Conservation (phyloP, 2,329 filamentous ascomycete species). For the Aspergillus japonicus region DNA sequence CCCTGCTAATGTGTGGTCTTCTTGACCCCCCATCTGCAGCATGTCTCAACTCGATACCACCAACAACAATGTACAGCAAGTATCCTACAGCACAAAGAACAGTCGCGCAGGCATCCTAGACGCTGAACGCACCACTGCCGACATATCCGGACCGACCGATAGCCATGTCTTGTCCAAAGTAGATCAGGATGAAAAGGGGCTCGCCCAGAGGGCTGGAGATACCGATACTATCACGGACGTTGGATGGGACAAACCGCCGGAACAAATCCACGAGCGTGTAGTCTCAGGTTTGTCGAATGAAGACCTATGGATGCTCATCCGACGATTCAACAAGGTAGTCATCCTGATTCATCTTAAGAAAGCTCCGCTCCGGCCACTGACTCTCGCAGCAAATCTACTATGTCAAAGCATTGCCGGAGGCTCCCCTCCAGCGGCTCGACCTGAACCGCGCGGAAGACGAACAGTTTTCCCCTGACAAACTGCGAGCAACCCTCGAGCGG, state of each 20-base stretch:
- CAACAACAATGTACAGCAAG: not conserved
- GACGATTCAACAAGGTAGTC: constrained; percentile 69
- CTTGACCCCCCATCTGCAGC: not conserved
- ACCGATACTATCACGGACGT: constrained; percentile 14
- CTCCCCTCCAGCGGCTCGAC: constrained; percentile 68
- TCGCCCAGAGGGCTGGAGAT: constrained; percentile 16
- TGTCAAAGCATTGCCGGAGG: constrained; percentile 65
- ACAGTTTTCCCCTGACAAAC: constrained; percentile 80
- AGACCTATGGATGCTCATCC: constrained; percentile 68
- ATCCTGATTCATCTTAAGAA: not conserved
- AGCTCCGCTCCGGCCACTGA: constrained; percentile 22
- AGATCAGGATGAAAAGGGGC: constrained; percentile 18
- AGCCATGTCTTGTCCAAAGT: constrained; percentile 19
- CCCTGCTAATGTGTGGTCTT: not conserved
- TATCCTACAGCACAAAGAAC: constrained; percentile 5
- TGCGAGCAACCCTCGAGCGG: constrained; percentile 73
- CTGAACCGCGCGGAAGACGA: constrained; percentile 79
- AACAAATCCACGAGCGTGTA: constrained; percentile 11
- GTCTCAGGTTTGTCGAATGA: constrained; percentile 54
- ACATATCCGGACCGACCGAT: constrained; percentile 14
- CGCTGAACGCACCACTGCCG: constrained; percentile 3
- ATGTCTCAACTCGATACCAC: constrained; percentile 1
- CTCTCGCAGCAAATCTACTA: constrained; percentile 59
- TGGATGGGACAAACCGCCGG: constrained; percentile 14
- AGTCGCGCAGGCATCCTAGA: constrained; percentile 2